Conservation (phyloP, 2,329 filamentous ascomycete genomes). For the Mariannaea sp. region DNA sequence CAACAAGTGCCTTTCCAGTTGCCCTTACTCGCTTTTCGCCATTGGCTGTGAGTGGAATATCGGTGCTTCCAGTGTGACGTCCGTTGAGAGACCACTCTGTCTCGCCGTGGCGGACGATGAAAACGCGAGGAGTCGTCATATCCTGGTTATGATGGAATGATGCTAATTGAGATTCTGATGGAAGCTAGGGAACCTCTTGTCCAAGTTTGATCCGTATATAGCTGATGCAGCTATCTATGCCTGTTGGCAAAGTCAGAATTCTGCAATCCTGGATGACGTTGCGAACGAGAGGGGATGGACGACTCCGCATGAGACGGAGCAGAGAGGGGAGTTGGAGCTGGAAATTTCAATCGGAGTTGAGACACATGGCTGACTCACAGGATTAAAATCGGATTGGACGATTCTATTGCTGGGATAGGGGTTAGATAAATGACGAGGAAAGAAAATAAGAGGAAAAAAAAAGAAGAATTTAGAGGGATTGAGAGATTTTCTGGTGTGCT, state of each 20-base stretch:
- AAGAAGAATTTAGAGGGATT: not conserved
- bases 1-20: conserved; percentile 83
- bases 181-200: too few species aligned
- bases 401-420: not conserved
- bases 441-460: not conserved
- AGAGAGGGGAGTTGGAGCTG: not conserved
- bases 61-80: conserved; percentile 81
- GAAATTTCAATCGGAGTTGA: conserved; percentile 8
- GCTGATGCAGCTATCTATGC: too few species aligned
- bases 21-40: conserved; percentile 77
- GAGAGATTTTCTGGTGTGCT: conserved; percentile 7
- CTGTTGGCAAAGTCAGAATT: too few species aligned
- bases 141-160: conserved; percentile 19
- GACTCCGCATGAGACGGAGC: not conserved
- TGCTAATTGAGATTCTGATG: not conserved
- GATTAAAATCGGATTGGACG: not conserved
- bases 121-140: conserved; percentile 68
- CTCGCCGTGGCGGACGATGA: conserved; percentile 88
- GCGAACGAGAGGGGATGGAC: conserved; percentile 1
- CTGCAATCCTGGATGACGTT: too few species aligned
- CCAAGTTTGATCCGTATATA: too few species aligned
- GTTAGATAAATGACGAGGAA: too few species aligned
- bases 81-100: conserved; percentile 94
- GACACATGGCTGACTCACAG: not conserved
- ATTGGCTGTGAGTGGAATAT: conserved; percentile 81